Evolutionary conservation across 495 filamentous ascomycete genomes (phyloP).

Genomic region (Xylaria grammica): DNA sequence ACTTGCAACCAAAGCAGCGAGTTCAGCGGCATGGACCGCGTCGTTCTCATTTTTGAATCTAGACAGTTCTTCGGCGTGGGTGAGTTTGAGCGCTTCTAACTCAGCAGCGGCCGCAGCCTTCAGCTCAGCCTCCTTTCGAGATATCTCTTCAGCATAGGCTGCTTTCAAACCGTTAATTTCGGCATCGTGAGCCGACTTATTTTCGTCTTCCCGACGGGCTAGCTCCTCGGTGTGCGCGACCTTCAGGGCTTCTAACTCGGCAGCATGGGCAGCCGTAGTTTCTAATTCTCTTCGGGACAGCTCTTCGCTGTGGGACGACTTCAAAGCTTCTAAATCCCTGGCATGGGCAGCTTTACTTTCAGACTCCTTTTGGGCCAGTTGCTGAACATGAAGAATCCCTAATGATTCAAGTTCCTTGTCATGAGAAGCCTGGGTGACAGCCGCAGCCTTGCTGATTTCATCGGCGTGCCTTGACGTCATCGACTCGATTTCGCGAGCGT

Average conservation of each 20-base stretch:
- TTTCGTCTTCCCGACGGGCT: slow-evolving; percentile 39
- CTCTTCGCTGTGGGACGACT: slow-evolving; percentile 25
- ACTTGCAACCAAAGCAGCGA: slow-evolving; percentile 30
- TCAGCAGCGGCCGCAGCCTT: slow-evolving; percentile 31
- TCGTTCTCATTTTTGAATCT: slow-evolving; percentile 40
- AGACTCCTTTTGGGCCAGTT: slow-evolving; percentile 28
- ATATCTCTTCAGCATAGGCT: slow-evolving; percentile 30
- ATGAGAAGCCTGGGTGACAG: slow-evolving; percentile 36
- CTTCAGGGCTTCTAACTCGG: slow-evolving; percentile 34
- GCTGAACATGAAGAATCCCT: slow-evolving; percentile 42
- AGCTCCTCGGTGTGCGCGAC: slow-evolving; percentile 35
- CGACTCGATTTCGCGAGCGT: slow-evolving; percentile 42
- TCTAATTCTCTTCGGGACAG: slow-evolving; percentile 28
- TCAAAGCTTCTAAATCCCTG: slow-evolving; percentile 29
- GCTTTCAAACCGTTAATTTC: slow-evolving; percentile 33
- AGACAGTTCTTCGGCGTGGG: slow-evolving; percentile 41
- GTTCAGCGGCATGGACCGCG: slow-evolving; percentile 29
- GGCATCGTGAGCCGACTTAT: slow-evolving; percentile 27
- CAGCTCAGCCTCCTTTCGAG: slow-evolving; percentile 32
- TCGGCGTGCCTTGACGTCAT: slow-evolving; percentile 49
- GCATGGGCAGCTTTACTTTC: slow-evolving; percentile 26
- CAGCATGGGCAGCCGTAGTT: slow-evolving; percentile 33
- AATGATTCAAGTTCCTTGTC: slow-evolving; percentile 46
- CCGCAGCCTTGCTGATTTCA: slow-evolving; percentile 40
- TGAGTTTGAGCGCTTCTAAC: slow-evolving; percentile 34